A percentile compares a stretch with the other conserved stretches of the same genome.
These are phyloP conservation scores for Xylariales sp. DNA, from an alignment of 2,329 filamentous ascomycete genomes.

Conservation along the genomic window DNA sequence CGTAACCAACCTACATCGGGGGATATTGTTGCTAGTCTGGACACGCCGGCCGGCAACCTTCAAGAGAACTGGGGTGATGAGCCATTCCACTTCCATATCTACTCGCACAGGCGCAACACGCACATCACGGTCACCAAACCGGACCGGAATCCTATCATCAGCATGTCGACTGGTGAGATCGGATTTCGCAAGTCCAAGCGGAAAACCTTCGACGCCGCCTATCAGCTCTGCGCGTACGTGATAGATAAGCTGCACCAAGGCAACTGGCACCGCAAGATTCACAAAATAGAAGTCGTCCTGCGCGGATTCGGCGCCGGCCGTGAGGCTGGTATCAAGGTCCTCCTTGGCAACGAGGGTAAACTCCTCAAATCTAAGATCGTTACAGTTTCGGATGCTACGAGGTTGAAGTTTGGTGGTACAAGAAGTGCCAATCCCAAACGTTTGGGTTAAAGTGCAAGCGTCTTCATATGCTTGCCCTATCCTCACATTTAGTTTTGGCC, in stretches of 20 bases:
- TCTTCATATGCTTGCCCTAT: not conserved
- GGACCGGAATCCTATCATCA: slow-evolving; percentile 73
- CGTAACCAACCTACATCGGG: slow-evolving; percentile 13
- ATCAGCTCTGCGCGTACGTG: slow-evolving; percentile 81
- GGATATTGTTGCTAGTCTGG: slow-evolving; percentile 10
- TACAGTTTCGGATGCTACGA: slow-evolving; percentile 79
- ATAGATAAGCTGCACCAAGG: slow-evolving; percentile 81
- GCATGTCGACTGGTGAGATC: slow-evolving; percentile 78
- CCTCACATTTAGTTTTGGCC: too few species aligned
- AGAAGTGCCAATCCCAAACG: slow-evolving; percentile 81
- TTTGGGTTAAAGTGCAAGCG: slow-evolving; percentile 47
- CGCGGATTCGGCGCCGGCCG: slow-evolving; percentile 83
- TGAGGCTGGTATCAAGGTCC: slow-evolving; percentile 84
- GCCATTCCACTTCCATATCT: slow-evolving; percentile 85
- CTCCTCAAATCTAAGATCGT: slow-evolving; percentile 69
- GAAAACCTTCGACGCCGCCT: slow-evolving; percentile 83
- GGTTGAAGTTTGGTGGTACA: slow-evolving; percentile 92
- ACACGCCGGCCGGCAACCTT: slow-evolving; percentile 16
- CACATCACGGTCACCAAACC: slow-evolving; percentile 88
- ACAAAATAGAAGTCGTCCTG: slow-evolving; percentile 72
- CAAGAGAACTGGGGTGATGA: slow-evolving; percentile 39
- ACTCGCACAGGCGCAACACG: slow-evolving; percentile 87
- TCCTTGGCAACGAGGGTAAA: slow-evolving; percentile 81
- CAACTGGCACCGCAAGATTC: slow-evolving; percentile 71
- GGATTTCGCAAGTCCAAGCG: slow-evolving; percentile 84